A percentile compares a stretch with the other conserved stretches of the same genome.
Conservation (phyloP, 208 protist species). For the Acanthamoeba sp. region DNA sequence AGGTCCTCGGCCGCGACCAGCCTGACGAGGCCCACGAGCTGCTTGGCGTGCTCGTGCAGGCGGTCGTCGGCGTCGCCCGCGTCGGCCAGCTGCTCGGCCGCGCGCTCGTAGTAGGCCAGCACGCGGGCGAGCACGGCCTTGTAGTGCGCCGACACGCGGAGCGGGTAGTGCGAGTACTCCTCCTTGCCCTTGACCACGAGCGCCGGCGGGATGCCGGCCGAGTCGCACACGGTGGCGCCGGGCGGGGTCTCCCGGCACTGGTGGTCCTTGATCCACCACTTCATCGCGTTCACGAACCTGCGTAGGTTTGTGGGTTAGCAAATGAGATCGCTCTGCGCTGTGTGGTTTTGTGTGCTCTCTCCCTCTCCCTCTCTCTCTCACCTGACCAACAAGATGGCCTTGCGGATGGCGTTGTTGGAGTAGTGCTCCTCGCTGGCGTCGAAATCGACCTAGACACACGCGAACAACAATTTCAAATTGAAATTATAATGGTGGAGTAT, state of each 20-base stretch:
- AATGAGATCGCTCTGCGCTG: too few relatives aligned
- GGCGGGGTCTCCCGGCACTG: neutral
- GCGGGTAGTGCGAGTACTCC: neutral
- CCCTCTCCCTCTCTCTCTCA: too few relatives aligned
- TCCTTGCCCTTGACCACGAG: neutral
- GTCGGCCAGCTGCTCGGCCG: neutral
- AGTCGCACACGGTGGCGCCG: neutral
- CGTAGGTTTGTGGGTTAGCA: too few relatives aligned
- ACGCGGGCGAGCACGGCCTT: neutral
- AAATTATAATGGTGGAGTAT: too few relatives aligned
- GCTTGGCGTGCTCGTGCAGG: neutral
- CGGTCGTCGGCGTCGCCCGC: neutral
- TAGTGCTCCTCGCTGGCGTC: neutral
- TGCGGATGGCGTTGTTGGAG: neutral
- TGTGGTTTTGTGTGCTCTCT: too few relatives aligned
- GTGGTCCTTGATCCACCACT: neutral
- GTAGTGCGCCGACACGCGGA: neutral
- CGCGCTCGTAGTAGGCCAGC: neutral
- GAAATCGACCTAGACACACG: neutral
- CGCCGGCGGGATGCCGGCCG: neutral
- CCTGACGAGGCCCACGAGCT: neutral
- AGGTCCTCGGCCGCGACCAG: neutral
- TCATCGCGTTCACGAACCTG: neutral
- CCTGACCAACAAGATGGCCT: neutral
- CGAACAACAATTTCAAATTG: too few relatives aligned